Percentiles rank a stretch among this genome's conserved stretches.
These are phyloP conservation scores for Nitzschia sp. DNA, from an alignment of 108 stramenopile genomes.

Conservation along the genomic window DNA sequence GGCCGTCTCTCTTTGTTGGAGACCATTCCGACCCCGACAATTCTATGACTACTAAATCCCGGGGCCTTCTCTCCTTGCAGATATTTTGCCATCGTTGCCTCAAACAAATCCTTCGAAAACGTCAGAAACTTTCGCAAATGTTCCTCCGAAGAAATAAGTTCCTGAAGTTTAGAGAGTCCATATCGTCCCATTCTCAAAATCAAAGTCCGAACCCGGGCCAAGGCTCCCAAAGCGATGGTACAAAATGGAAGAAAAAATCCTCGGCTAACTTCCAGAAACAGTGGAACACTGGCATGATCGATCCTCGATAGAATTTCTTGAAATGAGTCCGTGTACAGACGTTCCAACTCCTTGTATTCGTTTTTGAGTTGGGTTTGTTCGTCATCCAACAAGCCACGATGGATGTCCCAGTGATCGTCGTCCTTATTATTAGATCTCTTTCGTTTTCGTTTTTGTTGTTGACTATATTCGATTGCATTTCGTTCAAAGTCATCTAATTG, in stretches of 20 bases:
- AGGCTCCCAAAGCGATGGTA: constrained; percentile 53
- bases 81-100: not conserved
- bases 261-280: constrained; percentile 58
- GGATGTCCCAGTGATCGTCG: constrained; percentile 4
- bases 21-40: not conserved
- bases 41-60: not conserved
- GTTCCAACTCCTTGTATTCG: constrained; percentile 9
- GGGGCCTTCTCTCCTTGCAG: not conserved
- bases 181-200: constrained; percentile 29
- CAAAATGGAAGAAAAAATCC: constrained; percentile 79
- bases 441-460: constrained; percentile 11
- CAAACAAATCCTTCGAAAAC: not conserved
- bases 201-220: constrained; percentile 40
- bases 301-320: constrained; percentile 61
- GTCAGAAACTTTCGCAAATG: not conserved
- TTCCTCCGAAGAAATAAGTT: not conserved
- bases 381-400: not conserved
- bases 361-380: constrained; percentile 5
- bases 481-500: constrained; percentile 5
- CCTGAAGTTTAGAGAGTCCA: constrained; percentile 7
- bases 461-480: constrained; percentile 3
- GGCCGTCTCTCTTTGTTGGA: not conserved
- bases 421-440: not conserved
- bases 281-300: constrained; percentile 49
- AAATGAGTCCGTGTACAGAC: constrained; percentile 16